These are phyloP conservation scores for Thielaviopsis musarum DNA, from an alignment of 2,329 filamentous ascomycete genomes.

Conservation along the genomic window DNA sequence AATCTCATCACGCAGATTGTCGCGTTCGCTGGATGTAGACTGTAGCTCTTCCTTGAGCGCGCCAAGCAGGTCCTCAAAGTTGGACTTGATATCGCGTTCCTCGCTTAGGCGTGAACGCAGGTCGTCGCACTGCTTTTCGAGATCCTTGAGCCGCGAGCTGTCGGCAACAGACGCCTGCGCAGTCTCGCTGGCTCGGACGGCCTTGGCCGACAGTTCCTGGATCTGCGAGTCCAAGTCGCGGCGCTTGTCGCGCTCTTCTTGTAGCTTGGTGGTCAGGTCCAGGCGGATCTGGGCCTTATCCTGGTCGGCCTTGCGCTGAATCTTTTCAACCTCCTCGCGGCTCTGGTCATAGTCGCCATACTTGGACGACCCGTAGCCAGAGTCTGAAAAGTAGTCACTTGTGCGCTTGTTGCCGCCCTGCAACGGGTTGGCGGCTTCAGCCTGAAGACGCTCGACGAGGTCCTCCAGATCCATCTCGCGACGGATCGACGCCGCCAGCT, in stretches of 20 bases:
- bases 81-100: constrained; percentile 75
- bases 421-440: constrained; percentile 45
- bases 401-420: constrained; percentile 51
- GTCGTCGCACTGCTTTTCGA: constrained; percentile 69
- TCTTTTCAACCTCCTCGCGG: constrained; percentile 60
- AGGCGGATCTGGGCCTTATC: constrained; percentile 76
- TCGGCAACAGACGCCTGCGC: constrained; percentile 40
- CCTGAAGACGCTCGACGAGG: constrained; percentile 70
- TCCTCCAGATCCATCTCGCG: constrained; percentile 96
- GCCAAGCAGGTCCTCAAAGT: constrained; percentile 80
- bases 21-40: constrained; percentile 69
- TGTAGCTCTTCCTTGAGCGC: constrained; percentile 72
- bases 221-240: constrained; percentile 71
- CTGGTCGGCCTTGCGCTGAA: constrained; percentile 73
- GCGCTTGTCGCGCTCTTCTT: constrained; percentile 66
- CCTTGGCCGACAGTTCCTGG: constrained; percentile 61
- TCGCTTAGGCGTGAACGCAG: constrained; percentile 66
- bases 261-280: constrained; percentile 69
- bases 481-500: constrained; percentile 82
- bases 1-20: constrained; percentile 79
- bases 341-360: constrained; percentile 49
- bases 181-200: constrained; percentile 43
- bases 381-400: constrained; percentile 97
- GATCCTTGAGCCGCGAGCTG: constrained; percentile 50
- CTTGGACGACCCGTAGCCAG: constrained; percentile 71